Conservation (phyloP, 2,329 filamentous ascomycete genomes). For the Sporothrix phasma region DNA sequence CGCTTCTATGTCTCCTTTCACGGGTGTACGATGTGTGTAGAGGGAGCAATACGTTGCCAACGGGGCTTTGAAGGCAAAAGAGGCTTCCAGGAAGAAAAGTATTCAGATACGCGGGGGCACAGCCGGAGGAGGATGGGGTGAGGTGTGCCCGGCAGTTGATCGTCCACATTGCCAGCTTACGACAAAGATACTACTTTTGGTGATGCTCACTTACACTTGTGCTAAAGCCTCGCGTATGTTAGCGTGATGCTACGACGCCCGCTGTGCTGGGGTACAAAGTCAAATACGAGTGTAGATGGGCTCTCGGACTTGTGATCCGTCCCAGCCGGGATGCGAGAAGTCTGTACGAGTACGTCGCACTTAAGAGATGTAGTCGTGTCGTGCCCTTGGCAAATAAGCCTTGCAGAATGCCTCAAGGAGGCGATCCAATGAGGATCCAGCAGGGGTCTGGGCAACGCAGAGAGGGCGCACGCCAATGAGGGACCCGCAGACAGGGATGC, state of each 20-base stretch:
- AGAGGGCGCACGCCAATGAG: neutral
- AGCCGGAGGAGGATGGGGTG: neutral
- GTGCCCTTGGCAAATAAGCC: slow-evolving; percentile 7
- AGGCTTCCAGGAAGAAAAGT: neutral
- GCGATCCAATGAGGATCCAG: slow-evolving; percentile 4
- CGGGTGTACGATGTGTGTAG: neutral
- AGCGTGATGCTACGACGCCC: neutral
- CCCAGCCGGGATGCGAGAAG: neutral
- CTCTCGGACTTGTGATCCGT: neutral
- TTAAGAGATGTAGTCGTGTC: too few relatives aligned
- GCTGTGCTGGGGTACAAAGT: neutral
- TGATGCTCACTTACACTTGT: neutral
- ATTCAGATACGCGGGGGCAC: neutral
- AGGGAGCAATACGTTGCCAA: neutral
- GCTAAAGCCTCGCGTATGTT: neutral
- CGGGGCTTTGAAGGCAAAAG: neutral
- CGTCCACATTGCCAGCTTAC: neutral
- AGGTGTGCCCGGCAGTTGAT: neutral
- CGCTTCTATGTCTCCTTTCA: neutral
- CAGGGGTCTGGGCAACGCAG: neutral
- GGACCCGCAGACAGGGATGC: neutral
- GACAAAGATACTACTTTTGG: neutral
- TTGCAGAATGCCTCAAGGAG: slow-evolving; percentile 10
- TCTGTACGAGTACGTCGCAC: neutral
- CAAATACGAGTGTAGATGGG: too few relatives aligned